Evolutionary conservation across 1,284 basidiomycete genomes (phyloP).

Genomic region (Moesziomyces sp.): DNA sequence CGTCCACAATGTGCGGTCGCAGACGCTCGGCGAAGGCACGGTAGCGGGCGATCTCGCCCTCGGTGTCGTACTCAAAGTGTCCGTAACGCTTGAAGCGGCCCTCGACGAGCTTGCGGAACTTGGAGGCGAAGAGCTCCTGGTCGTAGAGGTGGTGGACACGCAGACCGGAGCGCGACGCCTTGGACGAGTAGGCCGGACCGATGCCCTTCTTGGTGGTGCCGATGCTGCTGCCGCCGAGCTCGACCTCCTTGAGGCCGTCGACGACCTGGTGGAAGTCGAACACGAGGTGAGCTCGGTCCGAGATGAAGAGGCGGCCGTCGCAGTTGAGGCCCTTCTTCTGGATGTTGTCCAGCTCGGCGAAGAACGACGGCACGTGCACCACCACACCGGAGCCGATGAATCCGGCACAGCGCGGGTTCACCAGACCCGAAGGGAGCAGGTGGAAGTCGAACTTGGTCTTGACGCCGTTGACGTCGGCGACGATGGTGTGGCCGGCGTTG

Average conservation of each 20-base stretch:
- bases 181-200: slow-evolving; percentile 96
- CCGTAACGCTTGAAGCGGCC: slow-evolving; percentile 98
- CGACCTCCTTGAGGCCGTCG: slow-evolving; percentile 96
- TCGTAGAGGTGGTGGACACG: slow-evolving; percentile 97
- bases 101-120: slow-evolving; percentile 96
- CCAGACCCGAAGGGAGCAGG: slow-evolving; percentile 89
- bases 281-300: slow-evolving; percentile 94
- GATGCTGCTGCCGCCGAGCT: slow-evolving; percentile 89
- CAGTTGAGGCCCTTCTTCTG: slow-evolving; percentile 84
- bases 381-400: slow-evolving; percentile 95
- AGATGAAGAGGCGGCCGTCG: slow-evolving; percentile 86
- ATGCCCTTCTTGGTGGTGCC: slow-evolving; percentile 98
- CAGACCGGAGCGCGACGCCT: slow-evolving; percentile 94
- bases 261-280: slow-evolving; percentile 99
- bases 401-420: slow-evolving; percentile 87
- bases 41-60: slow-evolving; percentile 92
- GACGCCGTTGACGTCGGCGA: slow-evolving; percentile 79
- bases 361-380: slow-evolving; percentile 93
- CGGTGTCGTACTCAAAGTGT: slow-evolving; percentile 97
- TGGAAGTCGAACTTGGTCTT: slow-evolving; percentile 94
- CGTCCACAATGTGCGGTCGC: slow-evolving; percentile 88
- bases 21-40: slow-evolving; percentile 86
- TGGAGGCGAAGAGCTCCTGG: slow-evolving; percentile 82
- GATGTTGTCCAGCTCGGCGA: slow-evolving; percentile 88
- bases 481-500: slow-evolving; percentile 98